Percentiles rank a stretch among this genome's conserved stretches.
Conservation (phyloP, 176 grass and related monocot species). For the Hordeum marinum region DNA sequence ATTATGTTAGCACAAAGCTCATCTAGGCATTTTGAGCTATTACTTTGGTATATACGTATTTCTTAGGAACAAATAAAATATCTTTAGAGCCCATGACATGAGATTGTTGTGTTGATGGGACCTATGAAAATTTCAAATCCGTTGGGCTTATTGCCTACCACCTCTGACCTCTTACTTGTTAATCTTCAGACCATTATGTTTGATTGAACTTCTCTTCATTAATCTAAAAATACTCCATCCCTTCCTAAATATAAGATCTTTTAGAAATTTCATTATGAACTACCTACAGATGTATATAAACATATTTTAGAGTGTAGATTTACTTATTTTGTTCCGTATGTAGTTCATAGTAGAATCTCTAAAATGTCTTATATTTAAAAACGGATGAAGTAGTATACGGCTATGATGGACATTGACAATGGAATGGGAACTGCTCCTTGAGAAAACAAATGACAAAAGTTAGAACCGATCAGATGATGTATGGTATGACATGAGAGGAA, state of each 20-base stretch:
- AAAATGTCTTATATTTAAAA: no score
- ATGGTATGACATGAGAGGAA: no score
- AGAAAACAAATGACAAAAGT: background rate
- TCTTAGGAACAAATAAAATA: background rate
- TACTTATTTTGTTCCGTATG: no score
- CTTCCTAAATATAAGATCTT: no score
- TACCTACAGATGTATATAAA: no score
- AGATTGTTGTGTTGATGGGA: background rate
- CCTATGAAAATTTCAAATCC: background rate
- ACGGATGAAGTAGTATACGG: background rate
- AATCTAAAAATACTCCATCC: no score
- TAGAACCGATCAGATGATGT: background rate
- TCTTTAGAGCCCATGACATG: background rate
- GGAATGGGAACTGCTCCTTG: background rate
- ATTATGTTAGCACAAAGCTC: no score
- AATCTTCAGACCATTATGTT: background rate
- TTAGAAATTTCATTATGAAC: no score
- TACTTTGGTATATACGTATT: background rate
- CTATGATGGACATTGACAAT: background rate
- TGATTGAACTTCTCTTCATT: background rate
- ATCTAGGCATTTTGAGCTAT: no score
- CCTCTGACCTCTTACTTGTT: background rate
- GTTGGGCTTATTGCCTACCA: no score
- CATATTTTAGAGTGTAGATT: no score
- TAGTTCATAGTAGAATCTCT: no score